phyloP scores from a whole-genome alignment of 1,284 basidiomycete species.

The Inonotus hispidus region DNA sequence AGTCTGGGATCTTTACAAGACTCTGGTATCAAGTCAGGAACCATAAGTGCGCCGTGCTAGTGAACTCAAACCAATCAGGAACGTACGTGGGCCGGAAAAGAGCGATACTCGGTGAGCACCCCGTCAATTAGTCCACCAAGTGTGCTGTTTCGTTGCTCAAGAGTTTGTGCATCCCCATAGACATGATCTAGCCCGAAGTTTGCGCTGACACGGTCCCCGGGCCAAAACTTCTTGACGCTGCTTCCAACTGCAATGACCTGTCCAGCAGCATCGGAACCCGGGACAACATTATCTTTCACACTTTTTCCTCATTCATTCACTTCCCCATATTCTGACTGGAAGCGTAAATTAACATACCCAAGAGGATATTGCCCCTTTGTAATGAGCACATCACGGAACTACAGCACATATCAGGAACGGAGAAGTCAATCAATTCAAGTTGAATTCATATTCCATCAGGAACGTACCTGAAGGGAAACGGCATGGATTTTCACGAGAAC shows the following conservation, averaged over 20 bases:
- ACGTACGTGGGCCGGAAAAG: conserved; percentile 37
- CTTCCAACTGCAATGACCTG: conserved; percentile 48
- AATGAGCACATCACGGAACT: conserved; percentile 42
- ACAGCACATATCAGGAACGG: neutral
- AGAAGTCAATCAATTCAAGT: neutral
- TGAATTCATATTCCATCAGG: neutral
- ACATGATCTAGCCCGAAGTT: conserved; percentile 40
- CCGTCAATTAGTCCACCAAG: conserved; percentile 50
- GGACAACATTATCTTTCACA: conserved; percentile 36
- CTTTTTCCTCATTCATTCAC: conserved; percentile 7
- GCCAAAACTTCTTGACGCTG: conserved; percentile 35
- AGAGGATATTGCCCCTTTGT: conserved; percentile 31
- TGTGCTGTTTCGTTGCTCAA: conserved; percentile 23
- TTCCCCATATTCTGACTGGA: neutral
- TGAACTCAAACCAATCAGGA: neutral
- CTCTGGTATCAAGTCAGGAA: conserved; percentile 25
- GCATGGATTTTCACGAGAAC: conserved; percentile 47
- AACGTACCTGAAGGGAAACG: conserved; percentile 38
- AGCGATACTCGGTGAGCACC: conserved; percentile 49
- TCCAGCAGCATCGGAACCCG: conserved; percentile 59
- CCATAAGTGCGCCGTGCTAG: neutral
- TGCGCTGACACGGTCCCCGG: conserved; percentile 51
- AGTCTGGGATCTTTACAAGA: conserved; percentile 39
- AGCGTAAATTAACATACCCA: neutral
- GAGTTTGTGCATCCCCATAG: conserved; percentile 33